These are phyloP conservation scores for Daldinia vernicosa DNA, from an alignment of 495 filamentous ascomycete species.

Conservation along the genomic window DNA sequence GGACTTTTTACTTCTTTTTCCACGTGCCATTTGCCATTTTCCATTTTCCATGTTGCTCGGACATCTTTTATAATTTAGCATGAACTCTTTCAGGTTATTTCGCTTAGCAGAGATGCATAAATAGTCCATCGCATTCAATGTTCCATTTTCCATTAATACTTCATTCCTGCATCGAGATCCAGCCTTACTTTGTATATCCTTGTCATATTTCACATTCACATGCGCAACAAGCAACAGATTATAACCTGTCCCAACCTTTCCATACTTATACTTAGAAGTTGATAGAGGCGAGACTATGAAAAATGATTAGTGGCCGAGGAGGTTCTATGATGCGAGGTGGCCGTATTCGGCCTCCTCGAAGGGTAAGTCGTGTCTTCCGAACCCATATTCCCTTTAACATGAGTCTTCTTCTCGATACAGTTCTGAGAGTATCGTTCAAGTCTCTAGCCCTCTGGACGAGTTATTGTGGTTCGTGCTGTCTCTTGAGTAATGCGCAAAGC, in stretches of 20 bases:
- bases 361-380: slow-evolving; percentile 60
- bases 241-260: not conserved
- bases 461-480: slow-evolving; percentile 16
- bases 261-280: not conserved
- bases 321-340: slow-evolving; percentile 61
- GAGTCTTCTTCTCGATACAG: slow-evolving; percentile 36
- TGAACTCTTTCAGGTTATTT: not conserved
- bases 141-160: not conserved
- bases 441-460: slow-evolving; percentile 13
- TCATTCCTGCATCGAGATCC: not conserved
- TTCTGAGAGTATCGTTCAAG: slow-evolving; percentile 14
- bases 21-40: too few relatives aligned
- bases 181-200: not conserved
- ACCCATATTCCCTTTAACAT: slow-evolving; percentile 11
- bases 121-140: not conserved
- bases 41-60: not conserved
- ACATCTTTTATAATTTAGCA: not conserved
- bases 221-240: not conserved
- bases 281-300: slow-evolving; percentile 5
- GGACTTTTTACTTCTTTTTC: too few relatives aligned
- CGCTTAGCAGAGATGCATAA: not conserved
- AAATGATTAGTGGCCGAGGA: slow-evolving; percentile 69
- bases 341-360: slow-evolving; percentile 76
- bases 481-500: slow-evolving; percentile 11
- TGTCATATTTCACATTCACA: not conserved